phyloP scores from a whole-genome alignment of 31 red algal genomes.

The Bonnemaisonia californica region DNA sequence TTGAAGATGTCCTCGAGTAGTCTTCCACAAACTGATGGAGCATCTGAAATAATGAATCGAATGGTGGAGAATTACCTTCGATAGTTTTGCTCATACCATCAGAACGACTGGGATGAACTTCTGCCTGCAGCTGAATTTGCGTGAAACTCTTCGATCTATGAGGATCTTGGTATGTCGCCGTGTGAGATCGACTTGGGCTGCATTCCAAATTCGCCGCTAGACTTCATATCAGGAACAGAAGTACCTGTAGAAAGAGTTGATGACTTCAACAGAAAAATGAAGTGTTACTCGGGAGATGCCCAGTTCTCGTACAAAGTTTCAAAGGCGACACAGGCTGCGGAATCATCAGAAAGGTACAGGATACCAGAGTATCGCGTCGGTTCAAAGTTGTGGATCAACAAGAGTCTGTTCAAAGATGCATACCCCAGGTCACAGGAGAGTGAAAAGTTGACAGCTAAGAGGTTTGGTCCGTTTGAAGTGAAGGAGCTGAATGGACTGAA shows the following conservation, averaged over 20 bases:
- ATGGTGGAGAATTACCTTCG: constrained; percentile 24
- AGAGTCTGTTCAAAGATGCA: too few species aligned
- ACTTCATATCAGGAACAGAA: too few species aligned
- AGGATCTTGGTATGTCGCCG: constrained; percentile 2
- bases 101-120: too few species aligned
- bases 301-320: constrained; percentile 1
- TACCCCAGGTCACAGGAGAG: not conserved
- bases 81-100: constrained; percentile 8
- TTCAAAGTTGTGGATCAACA: not conserved
- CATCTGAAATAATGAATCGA: constrained; percentile 36
- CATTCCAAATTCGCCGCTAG: not conserved
- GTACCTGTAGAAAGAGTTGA: not conserved
- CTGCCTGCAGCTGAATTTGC: too few species aligned
- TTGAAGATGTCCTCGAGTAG: not conserved
- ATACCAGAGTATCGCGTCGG: not conserved
- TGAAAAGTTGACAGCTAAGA: too few species aligned
- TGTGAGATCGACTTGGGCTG: constrained; percentile 1
- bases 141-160: not conserved
- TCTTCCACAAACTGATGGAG: constrained; percentile 19
- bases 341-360: not conserved
- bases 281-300: not conserved
- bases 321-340: not conserved
- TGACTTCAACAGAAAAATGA: not conserved
- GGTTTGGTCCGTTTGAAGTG: not conserved
- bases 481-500: not conserved